Base-by-base conservation (phyloP, 768 basidiomycete genomes). In the Collybia sp. region DNA sequence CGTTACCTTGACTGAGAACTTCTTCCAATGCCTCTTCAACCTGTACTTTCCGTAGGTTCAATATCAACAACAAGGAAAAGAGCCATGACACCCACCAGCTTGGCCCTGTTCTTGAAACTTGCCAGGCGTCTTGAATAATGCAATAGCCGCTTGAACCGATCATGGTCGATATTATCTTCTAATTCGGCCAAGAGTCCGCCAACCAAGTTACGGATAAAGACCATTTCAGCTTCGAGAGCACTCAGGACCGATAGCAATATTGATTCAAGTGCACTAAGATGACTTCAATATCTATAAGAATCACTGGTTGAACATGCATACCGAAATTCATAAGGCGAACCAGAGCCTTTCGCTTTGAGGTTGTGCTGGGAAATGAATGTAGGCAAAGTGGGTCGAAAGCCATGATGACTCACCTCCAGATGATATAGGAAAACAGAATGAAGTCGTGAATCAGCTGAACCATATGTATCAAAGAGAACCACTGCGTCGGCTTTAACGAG, bases 171-270 rank as follows among this genome's bases (percentile, higher is more conserved):
- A 58, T 94, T 88, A 49, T 93, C 91, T 59, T 98, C 95, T 42
- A 98, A 77, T 63, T 95, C 94, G 13, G 89, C 89, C 25, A 98
- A 72, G 9, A 98, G 72, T 3, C 91, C 88, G 43, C 89, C 88
- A 43, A 97, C 88, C 32, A 96, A 81, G 51, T 88, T 86, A 30
- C 94, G 83, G 43, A 93, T 90, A 59, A 94, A 94, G 12, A 86
- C 86, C 88, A 97, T 88, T 68, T 98, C 95, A 30, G 93, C 92
- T 68, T 97, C 95, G 17, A 98, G 72, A 4, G 95, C 93, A 53
- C 88, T 89, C 46, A 94, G 69, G 9, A 95, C 91, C 34, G 93
- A 95, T 35, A 95, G 78, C 36, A 98, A 72, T 47, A 96, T 84
- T 1, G 93, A 94, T 56, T 98, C 95, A 33, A 97, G 73, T 2